Evolutionary conservation across 495 filamentous ascomycete species (phyloP), one percentile per base, ranked within the genome.

Genomic region (Usnea hakonensis): DNA sequence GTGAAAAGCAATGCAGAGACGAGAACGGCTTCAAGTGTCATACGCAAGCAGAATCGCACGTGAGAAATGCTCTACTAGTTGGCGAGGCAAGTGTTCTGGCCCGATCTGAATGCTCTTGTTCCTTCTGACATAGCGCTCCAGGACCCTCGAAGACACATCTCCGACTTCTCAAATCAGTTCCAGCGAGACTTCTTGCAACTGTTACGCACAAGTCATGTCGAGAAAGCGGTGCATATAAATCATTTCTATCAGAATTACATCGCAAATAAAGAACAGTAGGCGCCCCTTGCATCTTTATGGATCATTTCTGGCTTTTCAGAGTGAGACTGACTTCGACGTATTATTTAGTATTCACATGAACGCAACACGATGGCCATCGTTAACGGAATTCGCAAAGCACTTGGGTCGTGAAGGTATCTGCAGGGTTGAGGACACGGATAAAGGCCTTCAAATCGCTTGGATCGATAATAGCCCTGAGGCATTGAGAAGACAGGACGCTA

Each of bases 221-320:
- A 92, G 70, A 97, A 97, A 76, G 77, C 82, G 57, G 83, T 97
- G 3, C 79, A 90, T 36, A 79, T 90, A 9, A 97, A 97, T 64
- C 85, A 89, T 57, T 97, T 96, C 71, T 99, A 99, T 71, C 90
- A 97, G 73, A 85, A 90, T 69, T 88, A 90, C 65, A 93, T 94
- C 63, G 75, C 77, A 19, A 79, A 89, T 72, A 88, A 89, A 70
- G 84, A 91, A 71, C 95, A 97, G 46, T 50, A 30, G 30, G 46
- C 13, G 5, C 3, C 26, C 26, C 26, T 28, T 30, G 46, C 26
- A 5, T 50, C 21, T 21, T 46, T 0, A 11, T 13, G 43, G 1
- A 9, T 26, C 2, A 3, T 11, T 1, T 13, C 13, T 13, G 9
- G 10, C 36, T 30, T 50, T 30, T 50, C 9, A 50, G 23, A 5